These are phyloP conservation scores for Taphrina flavorubra DNA, from an alignment of 1,139 yeast species.

Conservation along the genomic window DNA sequence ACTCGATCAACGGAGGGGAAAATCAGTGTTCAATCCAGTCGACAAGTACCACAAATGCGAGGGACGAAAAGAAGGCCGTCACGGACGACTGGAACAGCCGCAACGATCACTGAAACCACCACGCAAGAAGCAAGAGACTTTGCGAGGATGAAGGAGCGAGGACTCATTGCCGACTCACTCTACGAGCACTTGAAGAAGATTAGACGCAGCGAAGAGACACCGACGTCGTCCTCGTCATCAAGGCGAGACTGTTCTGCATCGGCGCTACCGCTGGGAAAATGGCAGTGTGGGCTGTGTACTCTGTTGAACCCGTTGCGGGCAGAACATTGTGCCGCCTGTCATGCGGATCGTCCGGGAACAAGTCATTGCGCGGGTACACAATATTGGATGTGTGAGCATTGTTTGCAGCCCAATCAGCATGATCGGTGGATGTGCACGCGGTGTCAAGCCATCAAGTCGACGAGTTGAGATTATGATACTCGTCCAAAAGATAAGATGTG, in stretches of 20 bases:
- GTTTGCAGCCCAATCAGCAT: constrained; percentile 10
- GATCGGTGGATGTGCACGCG: constrained; percentile 33
- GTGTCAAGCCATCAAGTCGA: constrained; percentile 28
- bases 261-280: constrained; percentile 9
- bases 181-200: constrained; percentile 32
- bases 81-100: too few species aligned
- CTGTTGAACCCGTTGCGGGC: constrained; percentile 17
- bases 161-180: constrained; percentile 20
- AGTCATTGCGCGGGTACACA: neutral
- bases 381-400: constrained; percentile 29
- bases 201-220: neutral
- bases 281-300: constrained; percentile 35
- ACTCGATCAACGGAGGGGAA: neutral
- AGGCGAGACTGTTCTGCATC: neutral
- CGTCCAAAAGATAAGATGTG: too few species aligned
- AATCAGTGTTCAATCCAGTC: neutral
- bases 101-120: neutral
- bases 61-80: neutral
- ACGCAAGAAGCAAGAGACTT: constrained; percentile 7
- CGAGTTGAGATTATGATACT: constrained; percentile 10
- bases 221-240: too few species aligned
- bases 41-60: neutral
- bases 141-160: constrained; percentile 29
- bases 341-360: constrained; percentile 19
- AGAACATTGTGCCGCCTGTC: constrained; percentile 25